Conservation (phyloP, 805 yeast species). For the Saccharomyces mikatae region DNA sequence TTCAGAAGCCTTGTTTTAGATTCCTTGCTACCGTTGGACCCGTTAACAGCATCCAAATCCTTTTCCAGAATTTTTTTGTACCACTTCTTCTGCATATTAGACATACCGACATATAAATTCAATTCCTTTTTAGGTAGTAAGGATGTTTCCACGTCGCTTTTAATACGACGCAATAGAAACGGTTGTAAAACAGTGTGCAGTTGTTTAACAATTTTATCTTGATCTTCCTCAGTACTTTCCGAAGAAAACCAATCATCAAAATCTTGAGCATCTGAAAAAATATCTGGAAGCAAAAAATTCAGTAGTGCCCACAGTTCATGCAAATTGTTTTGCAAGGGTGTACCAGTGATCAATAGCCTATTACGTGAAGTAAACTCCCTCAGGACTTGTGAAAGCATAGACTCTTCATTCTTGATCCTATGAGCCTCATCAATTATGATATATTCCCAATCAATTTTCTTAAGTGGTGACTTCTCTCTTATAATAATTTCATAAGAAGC, state of each 20-base stretch:
- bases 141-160: slow-evolving; percentile 74
- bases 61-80: slow-evolving; percentile 69
- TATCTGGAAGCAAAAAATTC: slow-evolving; percentile 70
- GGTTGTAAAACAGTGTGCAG: slow-evolving; percentile 71
- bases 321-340: slow-evolving; percentile 71
- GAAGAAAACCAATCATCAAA: slow-evolving; percentile 69
- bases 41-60: slow-evolving; percentile 79
- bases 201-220: slow-evolving; percentile 53
- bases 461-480: slow-evolving; percentile 58
- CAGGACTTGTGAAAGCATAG: slow-evolving; percentile 63
- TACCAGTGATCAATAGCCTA: slow-evolving; percentile 69
- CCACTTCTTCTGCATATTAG: slow-evolving; percentile 74
- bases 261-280: slow-evolving; percentile 62
- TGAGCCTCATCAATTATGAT: slow-evolving; percentile 76
- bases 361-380: slow-evolving; percentile 64
- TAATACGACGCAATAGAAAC: slow-evolving; percentile 65
- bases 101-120: slow-evolving; percentile 66
- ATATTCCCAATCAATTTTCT: slow-evolving; percentile 67
- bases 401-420: slow-evolving; percentile 70
- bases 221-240: slow-evolving; percentile 34
- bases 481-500: slow-evolving; percentile 74
- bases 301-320: slow-evolving; percentile 78
- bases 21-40: slow-evolving; percentile 68
- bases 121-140: slow-evolving; percentile 67
- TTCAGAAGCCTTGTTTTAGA: slow-evolving; percentile 67